Evolutionary conservation across 768 basidiomycete genomes (phyloP).

Genomic region (Leccinum subgranulosum): DNA sequence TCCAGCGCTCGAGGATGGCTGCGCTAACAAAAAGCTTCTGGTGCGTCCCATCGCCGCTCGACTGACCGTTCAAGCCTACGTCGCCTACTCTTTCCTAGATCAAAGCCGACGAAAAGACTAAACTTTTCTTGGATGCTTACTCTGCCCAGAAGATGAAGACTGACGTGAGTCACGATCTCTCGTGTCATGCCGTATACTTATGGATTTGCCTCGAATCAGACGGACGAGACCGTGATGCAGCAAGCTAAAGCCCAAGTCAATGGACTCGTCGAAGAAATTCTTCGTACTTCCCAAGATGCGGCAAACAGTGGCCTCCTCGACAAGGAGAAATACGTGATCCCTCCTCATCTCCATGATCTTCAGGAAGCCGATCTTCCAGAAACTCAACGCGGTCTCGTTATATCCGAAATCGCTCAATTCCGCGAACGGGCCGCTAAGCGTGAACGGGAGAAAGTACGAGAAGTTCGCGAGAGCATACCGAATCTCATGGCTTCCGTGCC

Average conservation of each 20-base stretch:
- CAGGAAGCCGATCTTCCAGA: constrained; percentile 97
- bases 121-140: constrained; percentile 83
- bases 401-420: constrained; percentile 95
- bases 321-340: constrained; percentile 86
- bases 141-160: constrained; percentile 73
- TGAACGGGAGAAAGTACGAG: constrained; percentile 84
- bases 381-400: constrained; percentile 85
- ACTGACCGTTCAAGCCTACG: constrained; percentile 36
- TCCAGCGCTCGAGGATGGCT: constrained; percentile 58
- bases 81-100: constrained; percentile 49
- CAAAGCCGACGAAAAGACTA: constrained; percentile 96
- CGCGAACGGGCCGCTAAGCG: constrained; percentile 90
- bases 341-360: constrained; percentile 94
- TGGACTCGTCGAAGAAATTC: constrained; percentile 67
- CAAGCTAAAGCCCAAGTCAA: constrained; percentile 65
- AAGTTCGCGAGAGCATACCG: constrained; percentile 61
- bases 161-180: constrained; percentile 54
- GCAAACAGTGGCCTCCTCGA: constrained; percentile 72
- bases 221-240: constrained; percentile 63
- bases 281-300: constrained; percentile 67
- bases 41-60: constrained; percentile 46
- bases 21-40: constrained; percentile 60
- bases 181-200: not conserved
- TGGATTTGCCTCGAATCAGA: constrained; percentile 38
- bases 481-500: constrained; percentile 43